Evolutionary conservation across 768 basidiomycete species (phyloP).

Genomic region (Melanogaster broomeanus): DNA sequence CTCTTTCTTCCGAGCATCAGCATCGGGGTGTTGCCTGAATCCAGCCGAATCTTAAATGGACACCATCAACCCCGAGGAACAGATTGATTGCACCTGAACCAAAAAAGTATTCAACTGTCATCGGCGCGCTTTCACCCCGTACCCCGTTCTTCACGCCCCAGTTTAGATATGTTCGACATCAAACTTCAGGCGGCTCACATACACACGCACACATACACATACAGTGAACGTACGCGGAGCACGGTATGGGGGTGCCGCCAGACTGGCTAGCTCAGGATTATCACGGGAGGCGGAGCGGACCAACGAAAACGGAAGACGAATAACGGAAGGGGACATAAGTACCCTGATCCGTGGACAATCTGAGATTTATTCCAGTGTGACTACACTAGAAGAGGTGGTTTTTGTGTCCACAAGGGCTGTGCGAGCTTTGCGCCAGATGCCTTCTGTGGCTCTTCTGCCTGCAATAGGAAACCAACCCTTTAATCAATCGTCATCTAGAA

Average conservation of each 20-base stretch:
- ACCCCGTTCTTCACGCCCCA: not conserved
- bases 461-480: not conserved
- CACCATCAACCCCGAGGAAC: no score
- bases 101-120: not conserved
- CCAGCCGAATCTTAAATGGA: no score
- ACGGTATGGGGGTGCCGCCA: no score
- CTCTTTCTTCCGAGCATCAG: not conserved
- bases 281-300: not conserved
- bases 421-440: not conserved
- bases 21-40: no score
- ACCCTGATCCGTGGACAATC: constrained; percentile 1
- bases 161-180: not conserved
- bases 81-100: not conserved
- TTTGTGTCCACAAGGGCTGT: not conserved
- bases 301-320: no score
- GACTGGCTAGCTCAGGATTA: no score
- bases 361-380: not conserved
- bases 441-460: not conserved
- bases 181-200: no score
- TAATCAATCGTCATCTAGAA: constrained; percentile 49
- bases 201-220: no score
- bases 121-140: not conserved
- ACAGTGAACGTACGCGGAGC: no score
- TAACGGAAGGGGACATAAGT: not conserved
- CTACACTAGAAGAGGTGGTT: no score